Evolutionary conservation across 352 stramenopile genomes (phyloP).

Genomic region (Albugo laibachii): DNA sequence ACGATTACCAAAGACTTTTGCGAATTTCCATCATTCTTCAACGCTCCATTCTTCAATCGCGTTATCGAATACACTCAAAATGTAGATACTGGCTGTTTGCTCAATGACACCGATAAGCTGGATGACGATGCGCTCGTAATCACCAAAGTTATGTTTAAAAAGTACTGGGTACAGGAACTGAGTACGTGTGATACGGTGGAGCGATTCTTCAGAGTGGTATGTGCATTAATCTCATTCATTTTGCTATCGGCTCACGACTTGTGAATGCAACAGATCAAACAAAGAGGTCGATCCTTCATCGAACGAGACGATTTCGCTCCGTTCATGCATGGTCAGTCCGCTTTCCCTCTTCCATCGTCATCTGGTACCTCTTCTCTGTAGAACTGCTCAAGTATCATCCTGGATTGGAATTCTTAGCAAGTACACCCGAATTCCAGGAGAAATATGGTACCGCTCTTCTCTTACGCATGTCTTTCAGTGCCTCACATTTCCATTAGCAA

Average conservation of each 20-base stretch:
- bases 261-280: conserved; percentile 60
- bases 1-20: conserved; percentile 95
- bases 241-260: not conserved
- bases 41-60: conserved; percentile 87
- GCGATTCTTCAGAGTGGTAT: conserved; percentile 91
- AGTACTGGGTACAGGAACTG: conserved; percentile 90
- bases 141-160: conserved; percentile 79
- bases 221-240: conserved; percentile 5
- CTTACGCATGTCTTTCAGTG: not conserved
- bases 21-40: conserved; percentile 97
- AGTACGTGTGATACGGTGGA: conserved; percentile 91
- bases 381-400: conserved; percentile 78
- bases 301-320: conserved; percentile 94
- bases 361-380: conserved; percentile 4
- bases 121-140: conserved; percentile 24
- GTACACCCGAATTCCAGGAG: conserved; percentile 98
- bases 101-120: not conserved
- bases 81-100: not conserved
- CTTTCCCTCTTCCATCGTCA: not conserved
- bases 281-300: conserved; percentile 78
- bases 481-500: conserved; percentile 21
- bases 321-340: conserved; percentile 81
- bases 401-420: conserved; percentile 92
- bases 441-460: conserved; percentile 84
- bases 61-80: conserved; percentile 31